A percentile compares a stretch with the other conserved stretches of the same genome.
Evolutionary conservation across 2,329 filamentous ascomycete genomes (phyloP).

Genomic region (Tolypocladium album): DNA sequence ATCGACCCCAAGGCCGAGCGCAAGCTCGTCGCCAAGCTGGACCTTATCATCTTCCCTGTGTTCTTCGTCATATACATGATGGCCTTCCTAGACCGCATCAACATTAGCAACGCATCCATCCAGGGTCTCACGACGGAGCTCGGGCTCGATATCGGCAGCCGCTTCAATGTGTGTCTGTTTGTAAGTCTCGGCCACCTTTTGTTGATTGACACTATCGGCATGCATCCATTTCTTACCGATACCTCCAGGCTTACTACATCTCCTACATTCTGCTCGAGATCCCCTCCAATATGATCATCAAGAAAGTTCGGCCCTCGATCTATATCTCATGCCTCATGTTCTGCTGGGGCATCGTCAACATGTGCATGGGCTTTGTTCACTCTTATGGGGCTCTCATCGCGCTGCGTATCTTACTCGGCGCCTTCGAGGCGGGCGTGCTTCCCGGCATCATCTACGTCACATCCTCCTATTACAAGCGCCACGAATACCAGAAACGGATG

Average conservation of each 20-base stretch:
- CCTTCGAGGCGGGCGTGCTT: constrained; percentile 26
- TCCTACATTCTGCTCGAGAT: constrained; percentile 33
- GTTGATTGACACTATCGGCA: neutral
- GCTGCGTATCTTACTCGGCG: constrained; percentile 26
- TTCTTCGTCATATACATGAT: constrained; percentile 30
- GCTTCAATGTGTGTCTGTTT: constrained; percentile 32
- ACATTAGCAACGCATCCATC: constrained; percentile 36
- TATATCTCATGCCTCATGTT: constrained; percentile 27
- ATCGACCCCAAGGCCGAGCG: constrained; percentile 23
- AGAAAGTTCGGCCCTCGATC: constrained; percentile 26
- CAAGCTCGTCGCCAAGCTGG: constrained; percentile 27
- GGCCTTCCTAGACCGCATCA: constrained; percentile 32
- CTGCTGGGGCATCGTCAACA: constrained; percentile 26
- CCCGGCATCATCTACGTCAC: constrained; percentile 31
- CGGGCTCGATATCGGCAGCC: constrained; percentile 23
- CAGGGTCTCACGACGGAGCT: constrained; percentile 31
- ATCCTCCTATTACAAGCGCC: constrained; percentile 36
- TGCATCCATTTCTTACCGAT: neutral
- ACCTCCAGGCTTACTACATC: constrained; percentile 20
- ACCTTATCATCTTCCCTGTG: constrained; percentile 27
- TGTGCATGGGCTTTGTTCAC: constrained; percentile 26
- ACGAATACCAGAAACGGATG: constrained; percentile 36
- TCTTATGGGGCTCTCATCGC: constrained; percentile 20
- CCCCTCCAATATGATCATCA: constrained; percentile 34
- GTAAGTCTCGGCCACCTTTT: constrained; percentile 7